phyloP scores from a whole-genome alignment of 2,329 filamentous ascomycete species.

The Myriosclerotinia duriaeana region DNA sequence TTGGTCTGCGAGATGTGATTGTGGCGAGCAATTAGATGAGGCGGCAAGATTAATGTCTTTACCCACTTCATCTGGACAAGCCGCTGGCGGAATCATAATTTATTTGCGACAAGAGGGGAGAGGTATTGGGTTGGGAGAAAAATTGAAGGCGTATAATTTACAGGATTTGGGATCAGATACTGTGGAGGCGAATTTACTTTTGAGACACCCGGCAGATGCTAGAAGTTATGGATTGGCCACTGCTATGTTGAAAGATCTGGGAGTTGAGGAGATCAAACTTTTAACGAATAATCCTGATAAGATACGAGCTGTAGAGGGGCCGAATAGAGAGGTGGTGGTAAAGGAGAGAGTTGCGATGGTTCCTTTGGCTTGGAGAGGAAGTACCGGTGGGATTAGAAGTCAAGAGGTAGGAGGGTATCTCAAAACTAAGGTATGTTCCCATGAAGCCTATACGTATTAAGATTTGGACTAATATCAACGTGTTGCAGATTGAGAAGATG shows the following conservation, averaged over 20 bases:
- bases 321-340: conserved; percentile 82
- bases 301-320: conserved; percentile 89
- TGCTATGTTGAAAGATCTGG: conserved; percentile 86
- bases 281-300: conserved; percentile 98
- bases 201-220: conserved; percentile 91
- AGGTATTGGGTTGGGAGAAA: conserved; percentile 91
- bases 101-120: conserved; percentile 95
- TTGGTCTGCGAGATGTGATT: conserved; percentile 97
- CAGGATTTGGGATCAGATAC: conserved; percentile 98
- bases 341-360: conserved; percentile 93
- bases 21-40: conserved; percentile 95
- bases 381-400: conserved; percentile 75
- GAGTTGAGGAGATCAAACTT: conserved; percentile 72
- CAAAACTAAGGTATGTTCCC: conserved; percentile 76
- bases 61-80: conserved; percentile 48
- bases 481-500: conserved; percentile 78
- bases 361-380: conserved; percentile 84
- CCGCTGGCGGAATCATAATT: conserved; percentile 80
- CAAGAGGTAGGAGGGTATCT: conserved; percentile 91
- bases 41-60: conserved; percentile 89
- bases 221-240: conserved; percentile 95
- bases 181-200: conserved; percentile 87
- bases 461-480: conserved; percentile 18
- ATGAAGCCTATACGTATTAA: not conserved
- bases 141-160: conserved; percentile 96